Base-by-base conservation (phyloP, 2,329 filamentous ascomycete species). In the Penicillium sp. region DNA sequence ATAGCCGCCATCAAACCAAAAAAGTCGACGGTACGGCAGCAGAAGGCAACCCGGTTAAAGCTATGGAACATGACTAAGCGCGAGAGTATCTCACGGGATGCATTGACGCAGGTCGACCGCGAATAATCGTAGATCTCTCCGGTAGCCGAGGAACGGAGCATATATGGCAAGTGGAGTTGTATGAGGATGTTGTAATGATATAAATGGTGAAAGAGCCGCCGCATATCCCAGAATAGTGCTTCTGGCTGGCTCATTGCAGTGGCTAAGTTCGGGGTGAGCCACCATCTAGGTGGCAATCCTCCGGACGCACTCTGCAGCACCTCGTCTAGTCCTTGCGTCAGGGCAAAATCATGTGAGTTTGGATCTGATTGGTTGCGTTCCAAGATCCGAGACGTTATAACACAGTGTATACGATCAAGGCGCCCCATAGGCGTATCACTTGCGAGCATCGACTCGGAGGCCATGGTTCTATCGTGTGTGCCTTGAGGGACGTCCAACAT, bases 91-190 rank as follows among this genome's bases (percentile, higher is more conserved):
- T 79, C 78, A 2, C 83, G 79, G 26, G 79, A 79, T 1, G 82
- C 77, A 26, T 77, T 76, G 43, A 82, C 69, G 58, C 80, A 81
- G 1, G 77, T 77, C 6, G 75, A 75, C 57, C 77, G 79, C 54
- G 76, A 81, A 61, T 81, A 81, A 15, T 79, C 77, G 53, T 78
- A 76, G 15, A 74, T 73, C 2, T 53, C 49, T 12, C 26, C 48
- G 22, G 69, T 65, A 1, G 49, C 50, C 5, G 64, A 61, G 1
- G 65, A 59, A 18, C 73, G 74, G 15, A 85, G 74, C 69, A 85
- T 79, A 56, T 80, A 84, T 0, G 82, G 83, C 3, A 85, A 74
- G 53, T 85, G 82, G 0, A 85, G 74, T 9, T 81, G 74, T 41
- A 81, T 77, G 14, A 83, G 68, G 2, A 84, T 73, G 45, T 78